Evolutionary conservation across 2,329 filamentous ascomycete genomes (phyloP).

Genomic region (Penicillium corylophilum): DNA sequence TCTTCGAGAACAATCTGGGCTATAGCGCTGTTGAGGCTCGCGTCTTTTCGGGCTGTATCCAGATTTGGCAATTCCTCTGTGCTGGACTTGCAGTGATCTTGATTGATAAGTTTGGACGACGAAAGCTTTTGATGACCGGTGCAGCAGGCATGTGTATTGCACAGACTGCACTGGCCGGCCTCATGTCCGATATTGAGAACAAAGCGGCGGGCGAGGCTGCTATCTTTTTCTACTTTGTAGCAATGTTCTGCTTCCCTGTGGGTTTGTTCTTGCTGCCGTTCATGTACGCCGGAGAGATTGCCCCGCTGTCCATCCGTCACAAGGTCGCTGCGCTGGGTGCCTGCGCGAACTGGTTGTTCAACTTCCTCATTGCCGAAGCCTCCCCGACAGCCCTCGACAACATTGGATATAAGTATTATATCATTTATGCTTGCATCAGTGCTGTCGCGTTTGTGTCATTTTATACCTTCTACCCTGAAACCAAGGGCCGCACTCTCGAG

Average conservation of each 20-base stretch:
- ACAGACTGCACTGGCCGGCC: neutral
- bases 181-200: neutral
- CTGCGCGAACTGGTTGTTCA: neutral
- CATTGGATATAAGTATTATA: neutral
- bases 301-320: neutral
- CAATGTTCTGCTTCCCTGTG: neutral
- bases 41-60: neutral
- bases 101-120: neutral
- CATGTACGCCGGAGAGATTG: neutral
- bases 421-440: neutral
- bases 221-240: neutral
- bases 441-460: neutral
- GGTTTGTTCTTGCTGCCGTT: neutral
- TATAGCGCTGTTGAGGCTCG: neutral
- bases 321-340: neutral
- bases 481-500: neutral
- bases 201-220: neutral
- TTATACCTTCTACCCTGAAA: neutral
- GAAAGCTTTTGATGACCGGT: neutral
- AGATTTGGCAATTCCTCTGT: neutral
- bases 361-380: neutral
- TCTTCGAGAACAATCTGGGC: constrained; percentile 20
- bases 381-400: neutral
- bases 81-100: neutral
- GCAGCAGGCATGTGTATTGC: neutral